A percentile compares a stretch with the other conserved stretches of the same genome.
Evolutionary conservation across 768 basidiomycete genomes (phyloP).

Genomic region (Tulasnella sp.): DNA sequence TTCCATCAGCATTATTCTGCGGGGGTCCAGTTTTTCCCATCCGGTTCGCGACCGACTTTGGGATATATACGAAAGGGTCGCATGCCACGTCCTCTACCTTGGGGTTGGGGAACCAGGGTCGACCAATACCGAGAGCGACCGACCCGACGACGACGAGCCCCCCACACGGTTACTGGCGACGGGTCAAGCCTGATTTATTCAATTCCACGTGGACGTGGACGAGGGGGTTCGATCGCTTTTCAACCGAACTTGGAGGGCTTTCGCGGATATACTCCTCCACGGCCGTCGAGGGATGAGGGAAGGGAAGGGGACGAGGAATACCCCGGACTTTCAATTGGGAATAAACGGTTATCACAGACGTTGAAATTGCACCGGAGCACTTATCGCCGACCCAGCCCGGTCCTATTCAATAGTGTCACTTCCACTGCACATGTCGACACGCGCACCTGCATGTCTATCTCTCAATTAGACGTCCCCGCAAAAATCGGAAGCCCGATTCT

Average conservation of each 20-base stretch:
- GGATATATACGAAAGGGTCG: neutral
- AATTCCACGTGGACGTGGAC: constrained; percentile 5
- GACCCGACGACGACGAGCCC: constrained; percentile 4
- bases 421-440: neutral
- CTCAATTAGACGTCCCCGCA: constrained; percentile 7
- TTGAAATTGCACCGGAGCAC: neutral
- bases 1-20: neutral
- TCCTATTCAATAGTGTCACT: neutral
- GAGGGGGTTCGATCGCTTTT: neutral
- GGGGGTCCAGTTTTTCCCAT: constrained; percentile 6
- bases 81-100: neutral
- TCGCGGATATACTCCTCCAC: neutral
- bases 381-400: constrained; percentile 1
- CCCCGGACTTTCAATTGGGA: neutral
- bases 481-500: constrained; percentile 6
- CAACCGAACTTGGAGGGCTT: neutral
- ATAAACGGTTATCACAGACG: neutral
- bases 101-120: neutral
- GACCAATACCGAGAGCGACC: constrained; percentile 3
- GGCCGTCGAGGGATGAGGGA: neutral
- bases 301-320: neutral
- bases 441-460: constrained; percentile 12
- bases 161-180: constrained; percentile 15
- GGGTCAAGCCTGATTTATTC: neutral
- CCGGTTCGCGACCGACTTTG: constrained; percentile 1